Evolutionary conservation across 2,329 filamentous ascomycete genomes (phyloP).

Genomic region (Zymoseptoria crescenta): DNA sequence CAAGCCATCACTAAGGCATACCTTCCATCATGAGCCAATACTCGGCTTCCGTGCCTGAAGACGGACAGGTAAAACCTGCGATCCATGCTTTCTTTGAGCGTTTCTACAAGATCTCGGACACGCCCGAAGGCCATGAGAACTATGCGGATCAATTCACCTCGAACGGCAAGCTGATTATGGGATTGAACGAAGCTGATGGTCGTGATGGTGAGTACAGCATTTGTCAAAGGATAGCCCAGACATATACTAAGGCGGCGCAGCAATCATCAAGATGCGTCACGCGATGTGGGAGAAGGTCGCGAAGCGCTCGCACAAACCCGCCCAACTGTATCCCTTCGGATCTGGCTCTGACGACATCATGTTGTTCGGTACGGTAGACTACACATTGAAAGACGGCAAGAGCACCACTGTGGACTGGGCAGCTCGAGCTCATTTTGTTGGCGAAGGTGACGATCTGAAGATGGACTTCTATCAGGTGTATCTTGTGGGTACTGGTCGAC

Average conservation of each 20-base stretch:
- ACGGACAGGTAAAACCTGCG: slow-evolving; percentile 31
- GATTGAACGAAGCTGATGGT: slow-evolving; percentile 39
- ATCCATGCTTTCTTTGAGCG: slow-evolving; percentile 39
- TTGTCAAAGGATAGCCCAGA: not conserved
- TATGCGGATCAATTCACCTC: slow-evolving; percentile 43
- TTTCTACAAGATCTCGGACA: slow-evolving; percentile 42
- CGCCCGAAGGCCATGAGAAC: slow-evolving; percentile 41
- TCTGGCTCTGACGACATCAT: slow-evolving; percentile 43
- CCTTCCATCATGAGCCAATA: slow-evolving; percentile 25
- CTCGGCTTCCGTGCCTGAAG: slow-evolving; percentile 20
- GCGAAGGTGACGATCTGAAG: slow-evolving; percentile 46
- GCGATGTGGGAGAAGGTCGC: slow-evolving; percentile 47
- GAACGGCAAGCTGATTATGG: slow-evolving; percentile 48
- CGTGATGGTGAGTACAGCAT: slow-evolving; percentile 34
- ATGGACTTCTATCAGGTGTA: slow-evolving; percentile 50
- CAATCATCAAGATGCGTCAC: slow-evolving; percentile 45
- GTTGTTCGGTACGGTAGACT: slow-evolving; percentile 47
- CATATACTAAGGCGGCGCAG: slow-evolving; percentile 24
- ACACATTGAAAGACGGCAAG: slow-evolving; percentile 45
- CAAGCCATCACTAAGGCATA: too few relatives aligned
- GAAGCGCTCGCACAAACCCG: slow-evolving; percentile 38
- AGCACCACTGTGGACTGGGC: slow-evolving; percentile 45
- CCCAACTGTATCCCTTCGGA: slow-evolving; percentile 46
- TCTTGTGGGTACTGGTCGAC: slow-evolving; percentile 35
- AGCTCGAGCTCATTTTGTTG: slow-evolving; percentile 45